Evolutionary conservation across 2,329 filamentous ascomycete species (phyloP).

Genomic region (Pyrenochaeta sp.): DNA sequence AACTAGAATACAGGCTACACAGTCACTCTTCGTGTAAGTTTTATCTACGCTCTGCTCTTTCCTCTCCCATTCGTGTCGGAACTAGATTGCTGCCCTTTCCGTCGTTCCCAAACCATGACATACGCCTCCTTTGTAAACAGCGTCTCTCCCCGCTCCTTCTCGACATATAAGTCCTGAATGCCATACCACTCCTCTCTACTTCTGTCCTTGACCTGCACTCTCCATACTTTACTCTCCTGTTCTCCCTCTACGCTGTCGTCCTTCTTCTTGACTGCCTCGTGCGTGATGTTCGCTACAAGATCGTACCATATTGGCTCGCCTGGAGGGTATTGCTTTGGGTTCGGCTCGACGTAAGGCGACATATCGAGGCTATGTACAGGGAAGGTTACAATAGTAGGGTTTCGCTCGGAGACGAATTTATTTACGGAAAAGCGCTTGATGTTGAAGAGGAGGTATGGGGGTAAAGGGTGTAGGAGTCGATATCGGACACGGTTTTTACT

Average conservation of each 20-base stretch:
- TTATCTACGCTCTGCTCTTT: background rate
- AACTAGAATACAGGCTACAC: too few relatives aligned
- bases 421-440: slow-evolving; percentile 97
- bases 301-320: slow-evolving; percentile 94
- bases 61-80: background rate
- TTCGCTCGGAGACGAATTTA: slow-evolving; percentile 95
- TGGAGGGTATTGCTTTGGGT: slow-evolving; percentile 72
- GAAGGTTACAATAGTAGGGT: slow-evolving; percentile 98
- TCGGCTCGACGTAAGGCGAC: slow-evolving; percentile 89
- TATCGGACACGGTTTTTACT: slow-evolving; percentile 89
- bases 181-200: slow-evolving; percentile 88
- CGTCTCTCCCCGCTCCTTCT: slow-evolving; percentile 86
- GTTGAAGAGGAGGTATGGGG: slow-evolving; percentile 91
- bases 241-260: slow-evolving; percentile 89
- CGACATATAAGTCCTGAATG: slow-evolving; percentile 92
- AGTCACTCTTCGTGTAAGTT: too few relatives aligned
- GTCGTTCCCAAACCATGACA: slow-evolving; percentile 93
- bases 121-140: slow-evolving; percentile 94
- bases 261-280: slow-evolving; percentile 78
- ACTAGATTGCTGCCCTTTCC: slow-evolving; percentile 56
- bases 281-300: slow-evolving; percentile 92
- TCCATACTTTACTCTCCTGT: slow-evolving; percentile 93
- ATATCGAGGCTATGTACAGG: slow-evolving; percentile 86
- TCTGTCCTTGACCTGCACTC: slow-evolving; percentile 86
- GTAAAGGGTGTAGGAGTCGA: slow-evolving; percentile 86